A percentile compares a stretch with the other conserved stretches of the same genome.
These are phyloP conservation scores for Cicer yamashitae DNA, from an alignment of 306 rosid genomes.

Conservation along the genomic window DNA sequence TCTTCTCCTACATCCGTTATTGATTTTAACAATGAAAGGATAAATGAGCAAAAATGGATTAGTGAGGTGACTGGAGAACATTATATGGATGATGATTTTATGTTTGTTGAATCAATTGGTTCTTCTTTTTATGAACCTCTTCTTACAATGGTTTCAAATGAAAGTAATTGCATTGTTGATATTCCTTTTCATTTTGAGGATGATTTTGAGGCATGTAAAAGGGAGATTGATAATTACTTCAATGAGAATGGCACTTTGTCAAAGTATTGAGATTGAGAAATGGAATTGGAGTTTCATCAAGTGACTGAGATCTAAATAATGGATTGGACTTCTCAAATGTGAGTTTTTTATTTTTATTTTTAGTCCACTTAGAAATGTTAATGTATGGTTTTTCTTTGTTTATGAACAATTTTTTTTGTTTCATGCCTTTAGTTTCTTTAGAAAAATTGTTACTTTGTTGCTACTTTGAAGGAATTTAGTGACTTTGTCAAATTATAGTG, in stretches of 20 bases:
- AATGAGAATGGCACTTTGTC: not conserved
- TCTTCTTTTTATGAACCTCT: slow-evolving; percentile 11
- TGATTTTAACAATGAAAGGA: not conserved
- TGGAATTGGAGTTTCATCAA: not conserved
- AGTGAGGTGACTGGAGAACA: not conserved
- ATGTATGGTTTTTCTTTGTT: not conserved
- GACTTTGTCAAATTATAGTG: not conserved
- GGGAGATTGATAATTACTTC: slow-evolving; percentile 77
- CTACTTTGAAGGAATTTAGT: not conserved
- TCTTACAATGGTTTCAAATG: slow-evolving; percentile 38
- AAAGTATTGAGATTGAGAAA: not conserved
- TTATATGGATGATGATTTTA: not conserved
- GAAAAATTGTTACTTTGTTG: not conserved
- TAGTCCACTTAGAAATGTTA: not conserved
- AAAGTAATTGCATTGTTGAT: slow-evolving; percentile 46
- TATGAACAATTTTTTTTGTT: not conserved
- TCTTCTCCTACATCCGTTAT: slow-evolving; percentile 45
- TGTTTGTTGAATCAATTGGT: slow-evolving; percentile 20
- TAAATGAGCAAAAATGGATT: not conserved
- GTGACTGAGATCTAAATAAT: too few species aligned
- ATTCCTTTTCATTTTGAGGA: slow-evolving; percentile 45
- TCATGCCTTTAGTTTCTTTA: not conserved
- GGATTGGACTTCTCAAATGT: too few species aligned
- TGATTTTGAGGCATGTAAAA: slow-evolving; percentile 71
- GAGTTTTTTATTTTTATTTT: too few species aligned